Conservation (phyloP, 2,329 filamentous ascomycete genomes). For the Colletotrichum chrysophilum region DNA sequence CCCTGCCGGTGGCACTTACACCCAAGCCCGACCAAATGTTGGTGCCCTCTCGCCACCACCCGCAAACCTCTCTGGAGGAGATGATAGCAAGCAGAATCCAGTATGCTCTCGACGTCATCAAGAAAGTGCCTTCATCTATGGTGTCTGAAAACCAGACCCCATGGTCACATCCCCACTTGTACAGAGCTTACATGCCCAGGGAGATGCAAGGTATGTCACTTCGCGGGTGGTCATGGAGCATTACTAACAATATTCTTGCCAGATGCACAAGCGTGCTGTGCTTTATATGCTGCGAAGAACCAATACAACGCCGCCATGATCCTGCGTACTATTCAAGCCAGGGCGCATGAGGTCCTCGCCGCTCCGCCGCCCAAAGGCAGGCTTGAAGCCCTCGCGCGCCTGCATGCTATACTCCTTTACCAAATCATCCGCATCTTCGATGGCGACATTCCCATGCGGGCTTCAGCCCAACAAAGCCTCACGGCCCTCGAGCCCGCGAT, state of each 20-base stretch:
- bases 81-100: conserved; percentile 37
- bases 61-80: conserved; percentile 26
- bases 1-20: conserved; percentile 19
- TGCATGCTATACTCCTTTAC: conserved; percentile 49
- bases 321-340: conserved; percentile 51
- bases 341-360: conserved; percentile 46
- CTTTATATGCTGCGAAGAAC: conserved; percentile 57
- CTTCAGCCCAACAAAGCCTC: conserved; percentile 33
- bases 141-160: conserved; percentile 53
- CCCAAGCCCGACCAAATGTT: conserved; percentile 7
- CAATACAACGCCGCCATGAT: conserved; percentile 51
- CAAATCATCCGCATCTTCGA: conserved; percentile 52
- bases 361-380: conserved; percentile 32
- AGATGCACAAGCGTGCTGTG: conserved; percentile 60
- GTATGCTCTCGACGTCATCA: conserved; percentile 56
- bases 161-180: conserved; percentile 59
- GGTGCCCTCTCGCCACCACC: background rate
- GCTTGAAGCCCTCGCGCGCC: conserved; percentile 38
- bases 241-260: background rate
- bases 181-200: conserved; percentile 54
- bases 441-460: conserved; percentile 39
- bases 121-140: conserved; percentile 53
- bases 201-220: conserved; percentile 49
- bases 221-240: background rate
- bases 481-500: conserved; percentile 36